Percentiles rank a stretch among this genome's conserved stretches.
Evolutionary conservation across 2,329 filamentous ascomycete genomes (phyloP).

Genomic region (Nigrospora sphaerica): DNA sequence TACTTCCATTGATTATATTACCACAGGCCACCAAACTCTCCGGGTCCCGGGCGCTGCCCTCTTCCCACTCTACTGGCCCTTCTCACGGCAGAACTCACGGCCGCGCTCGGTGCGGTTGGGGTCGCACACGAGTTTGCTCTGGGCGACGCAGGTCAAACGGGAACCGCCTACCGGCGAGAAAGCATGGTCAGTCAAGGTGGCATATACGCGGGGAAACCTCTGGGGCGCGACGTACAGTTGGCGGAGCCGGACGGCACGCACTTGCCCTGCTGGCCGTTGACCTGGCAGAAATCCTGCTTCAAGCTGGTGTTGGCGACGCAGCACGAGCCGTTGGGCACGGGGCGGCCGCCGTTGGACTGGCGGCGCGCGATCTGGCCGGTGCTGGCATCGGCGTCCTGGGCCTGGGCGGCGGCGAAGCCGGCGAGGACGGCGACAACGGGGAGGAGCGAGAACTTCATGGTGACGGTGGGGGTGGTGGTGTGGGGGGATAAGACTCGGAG

Average conservation of each 20-base stretch:
- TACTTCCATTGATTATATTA: too few relatives aligned
- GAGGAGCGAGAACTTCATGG: slow-evolving; percentile 20
- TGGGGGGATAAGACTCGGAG: not conserved
- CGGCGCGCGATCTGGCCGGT: slow-evolving; percentile 13
- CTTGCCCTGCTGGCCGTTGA: slow-evolving; percentile 23
- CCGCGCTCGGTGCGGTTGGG: slow-evolving; percentile 18
- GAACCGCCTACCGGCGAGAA: slow-evolving; percentile 6
- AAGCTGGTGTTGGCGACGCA: slow-evolving; percentile 25
- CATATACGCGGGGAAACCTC: too few relatives aligned
- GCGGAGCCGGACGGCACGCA: slow-evolving; percentile 27
- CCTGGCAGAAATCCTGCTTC: slow-evolving; percentile 28
- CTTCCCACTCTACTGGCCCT: not conserved
- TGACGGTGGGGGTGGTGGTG: slow-evolving; percentile 4
- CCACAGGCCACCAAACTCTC: too few relatives aligned
- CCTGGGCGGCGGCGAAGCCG: slow-evolving; percentile 11
- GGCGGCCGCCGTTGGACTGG: slow-evolving; percentile 24
- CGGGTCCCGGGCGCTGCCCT: too few relatives aligned
- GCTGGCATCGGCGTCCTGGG: slow-evolving; percentile 14
- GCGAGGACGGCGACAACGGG: slow-evolving; percentile 17
- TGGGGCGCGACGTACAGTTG: slow-evolving; percentile 20
- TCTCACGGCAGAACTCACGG: slow-evolving; percentile 20
- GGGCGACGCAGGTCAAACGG: slow-evolving; percentile 18
- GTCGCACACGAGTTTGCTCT: slow-evolving; percentile 18
- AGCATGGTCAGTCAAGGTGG: not conserved
- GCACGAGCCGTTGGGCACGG: slow-evolving; percentile 25